Conservation (phyloP, 1,284 basidiomycete species). For the Moesziomyces parantarcticus region DNA sequence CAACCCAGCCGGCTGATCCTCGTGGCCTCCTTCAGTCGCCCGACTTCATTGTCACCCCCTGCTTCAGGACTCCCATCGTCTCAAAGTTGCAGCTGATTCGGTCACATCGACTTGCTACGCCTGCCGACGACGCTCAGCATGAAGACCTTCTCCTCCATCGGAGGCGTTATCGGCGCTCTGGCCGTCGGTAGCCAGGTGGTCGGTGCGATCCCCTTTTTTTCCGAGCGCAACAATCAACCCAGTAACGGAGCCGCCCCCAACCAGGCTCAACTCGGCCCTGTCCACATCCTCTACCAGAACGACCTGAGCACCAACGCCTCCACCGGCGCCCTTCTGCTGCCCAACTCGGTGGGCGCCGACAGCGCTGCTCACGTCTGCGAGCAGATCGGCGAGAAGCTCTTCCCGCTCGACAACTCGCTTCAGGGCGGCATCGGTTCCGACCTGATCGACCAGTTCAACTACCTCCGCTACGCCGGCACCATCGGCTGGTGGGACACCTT, state of each 20-base stretch:
- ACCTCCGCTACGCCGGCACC: conserved; percentile 25
- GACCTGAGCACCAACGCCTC: conserved; percentile 46
- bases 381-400: conserved; percentile 42
- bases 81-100: not conserved
- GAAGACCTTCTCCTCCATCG: conserved; percentile 14
- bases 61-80: not conserved
- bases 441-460: conserved; percentile 41
- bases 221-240: conserved; percentile 2
- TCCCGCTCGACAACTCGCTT: conserved; percentile 29
- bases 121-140: not conserved
- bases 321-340: conserved; percentile 49
- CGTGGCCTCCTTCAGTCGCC: no score
- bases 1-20: no score
- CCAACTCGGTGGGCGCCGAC: conserved; percentile 19
- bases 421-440: conserved; percentile 23
- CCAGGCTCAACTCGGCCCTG: conserved; percentile 28
- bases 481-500: conserved; percentile 21
- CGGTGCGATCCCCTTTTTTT: conserved; percentile 7
- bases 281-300: conserved; percentile 56
- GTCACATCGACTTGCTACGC: not conserved
- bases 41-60: not conserved
- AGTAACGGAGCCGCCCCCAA: conserved; percentile 1
- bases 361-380: conserved; percentile 41
- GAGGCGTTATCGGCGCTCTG: conserved; percentile 14
- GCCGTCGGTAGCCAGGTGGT: conserved; percentile 12